These are phyloP conservation scores for Papiliotrema flavescens DNA, from an alignment of 1,284 basidiomycete species.

Conservation along the genomic window DNA sequence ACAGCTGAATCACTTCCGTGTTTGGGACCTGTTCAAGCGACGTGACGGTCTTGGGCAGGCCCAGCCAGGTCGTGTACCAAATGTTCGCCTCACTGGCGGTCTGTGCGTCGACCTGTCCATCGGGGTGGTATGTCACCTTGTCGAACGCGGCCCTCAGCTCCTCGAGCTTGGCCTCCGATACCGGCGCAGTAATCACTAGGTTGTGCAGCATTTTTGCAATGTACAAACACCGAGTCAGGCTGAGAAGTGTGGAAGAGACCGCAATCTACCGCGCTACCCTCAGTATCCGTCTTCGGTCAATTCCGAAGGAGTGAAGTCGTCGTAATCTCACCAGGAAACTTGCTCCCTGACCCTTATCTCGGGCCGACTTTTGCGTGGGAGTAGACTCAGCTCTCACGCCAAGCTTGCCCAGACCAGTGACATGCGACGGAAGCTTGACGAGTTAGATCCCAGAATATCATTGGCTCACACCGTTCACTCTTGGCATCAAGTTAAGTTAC, in stretches of 20 bases:
- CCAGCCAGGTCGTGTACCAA: constrained; percentile 25
- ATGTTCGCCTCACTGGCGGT: constrained; percentile 18
- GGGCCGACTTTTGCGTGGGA: too few species aligned
- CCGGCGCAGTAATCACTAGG: not conserved
- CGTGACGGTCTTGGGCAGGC: constrained; percentile 20
- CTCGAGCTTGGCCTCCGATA: constrained; percentile 21
- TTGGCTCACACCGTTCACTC: too few species aligned
- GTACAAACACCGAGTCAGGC: not conserved
- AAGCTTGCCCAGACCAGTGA: too few species aligned
- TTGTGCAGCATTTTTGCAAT: not conserved
- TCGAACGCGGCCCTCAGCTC: constrained; percentile 28
- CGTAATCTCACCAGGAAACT: too few species aligned
- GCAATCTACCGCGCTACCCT: too few species aligned
- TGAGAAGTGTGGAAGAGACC: not conserved
- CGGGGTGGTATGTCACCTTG: constrained; percentile 31
- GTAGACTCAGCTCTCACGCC: too few species aligned
- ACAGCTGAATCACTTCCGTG: constrained; percentile 35
- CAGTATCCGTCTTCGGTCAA: too few species aligned
- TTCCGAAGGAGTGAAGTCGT: too few species aligned
- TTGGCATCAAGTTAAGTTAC: too few species aligned
- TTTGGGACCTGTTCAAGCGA: constrained; percentile 20
- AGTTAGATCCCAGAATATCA: too few species aligned
- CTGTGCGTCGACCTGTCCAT: constrained; percentile 9
- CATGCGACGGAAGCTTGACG: too few species aligned
- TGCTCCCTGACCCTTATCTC: too few species aligned